Conservation (phyloP, 164 flowering plant species). For the Amborella trichopoda region DNA sequence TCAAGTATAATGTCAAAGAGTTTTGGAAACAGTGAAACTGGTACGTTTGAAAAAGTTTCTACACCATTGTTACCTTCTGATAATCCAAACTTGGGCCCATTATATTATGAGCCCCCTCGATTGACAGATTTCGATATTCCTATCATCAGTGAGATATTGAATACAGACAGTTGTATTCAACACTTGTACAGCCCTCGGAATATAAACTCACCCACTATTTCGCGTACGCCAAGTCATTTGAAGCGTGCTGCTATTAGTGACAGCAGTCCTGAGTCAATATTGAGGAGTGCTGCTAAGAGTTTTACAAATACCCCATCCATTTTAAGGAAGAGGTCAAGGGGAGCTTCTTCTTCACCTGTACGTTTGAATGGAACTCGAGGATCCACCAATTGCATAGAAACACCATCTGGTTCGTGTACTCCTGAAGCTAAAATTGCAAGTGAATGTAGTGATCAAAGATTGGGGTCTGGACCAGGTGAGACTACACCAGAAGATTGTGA, state of each 20-base stretch:
- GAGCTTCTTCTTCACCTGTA: constrained; percentile 11
- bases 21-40: not conserved
- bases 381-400: not conserved
- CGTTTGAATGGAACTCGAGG: constrained; percentile 8
- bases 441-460: too few species aligned
- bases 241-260: constrained; percentile 14
- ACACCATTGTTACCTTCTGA: constrained; percentile 19
- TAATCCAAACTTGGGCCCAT: constrained; percentile 29
- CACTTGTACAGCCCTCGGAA: constrained; percentile 20
- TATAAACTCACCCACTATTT: constrained; percentile 26
- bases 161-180: constrained; percentile 8
- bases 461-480: not conserved
- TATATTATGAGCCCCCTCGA: constrained; percentile 41
- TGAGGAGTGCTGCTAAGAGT: constrained; percentile 70
- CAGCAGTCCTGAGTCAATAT: constrained; percentile 53
- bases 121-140: constrained; percentile 17
- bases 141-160: constrained; percentile 17
- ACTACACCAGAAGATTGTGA: not conserved
- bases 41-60: constrained; percentile 1
- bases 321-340: constrained; percentile 58
- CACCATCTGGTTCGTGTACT: too few species aligned
- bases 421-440: too few species aligned
- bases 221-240: too few species aligned
- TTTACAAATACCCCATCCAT: constrained; percentile 88
- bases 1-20: constrained; percentile 14